Evolutionary conservation across 805 yeast genomes (phyloP), one percentile per base, ranked within the genome.

Genomic region (Jamesozyma piceae): DNA sequence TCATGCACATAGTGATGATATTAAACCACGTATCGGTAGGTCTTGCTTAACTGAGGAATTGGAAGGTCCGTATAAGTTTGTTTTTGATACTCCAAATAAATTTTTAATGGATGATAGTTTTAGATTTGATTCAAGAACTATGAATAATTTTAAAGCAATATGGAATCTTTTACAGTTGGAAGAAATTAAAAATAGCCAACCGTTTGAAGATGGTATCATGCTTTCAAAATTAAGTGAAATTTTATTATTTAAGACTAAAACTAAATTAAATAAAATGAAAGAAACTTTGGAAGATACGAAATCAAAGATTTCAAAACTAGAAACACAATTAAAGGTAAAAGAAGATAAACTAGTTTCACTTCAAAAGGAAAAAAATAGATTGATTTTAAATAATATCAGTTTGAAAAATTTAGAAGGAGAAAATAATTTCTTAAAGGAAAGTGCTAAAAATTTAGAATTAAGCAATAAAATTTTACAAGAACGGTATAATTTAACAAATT

Each of bases 61-160:
- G 26, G 44, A 43, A 26, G 49, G 45, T 38, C 53, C 55, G 5
- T 57, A 57, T 36, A 53, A 52, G 14, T 49, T 43, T 39, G 58
- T 55, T 14, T 57, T 52, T 43, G 57, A 55, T 13, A 46, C 49
- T 2, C 55, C 54, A 22, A 43, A 42, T 36, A 43, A 44, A 15
- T 44, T 30, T 32, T 19, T 44, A 15, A 29, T 36, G 32, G 39
- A 41, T 28, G 44, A 40, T 27, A 36, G 43, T 22, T 30, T 35
- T 11, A 37, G 22, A 8, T 18, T 41, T 14, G 51, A 47, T 27
- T 22, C 35, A 27, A 18, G 33, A 4, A 38, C 45, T 8, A 28
- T 28, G 26, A 22, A 33, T 29, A 46, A 49, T 41, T 39, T 44
- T 15, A 32, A 9, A 15, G 18, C 33, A 20, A 29, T 44, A 4